A percentile compares a stretch with the other conserved stretches of the same genome.
Evolutionary conservation across 2,329 filamentous ascomycete species (phyloP).

Genomic region (Emmonsiellopsis sp.): DNA sequence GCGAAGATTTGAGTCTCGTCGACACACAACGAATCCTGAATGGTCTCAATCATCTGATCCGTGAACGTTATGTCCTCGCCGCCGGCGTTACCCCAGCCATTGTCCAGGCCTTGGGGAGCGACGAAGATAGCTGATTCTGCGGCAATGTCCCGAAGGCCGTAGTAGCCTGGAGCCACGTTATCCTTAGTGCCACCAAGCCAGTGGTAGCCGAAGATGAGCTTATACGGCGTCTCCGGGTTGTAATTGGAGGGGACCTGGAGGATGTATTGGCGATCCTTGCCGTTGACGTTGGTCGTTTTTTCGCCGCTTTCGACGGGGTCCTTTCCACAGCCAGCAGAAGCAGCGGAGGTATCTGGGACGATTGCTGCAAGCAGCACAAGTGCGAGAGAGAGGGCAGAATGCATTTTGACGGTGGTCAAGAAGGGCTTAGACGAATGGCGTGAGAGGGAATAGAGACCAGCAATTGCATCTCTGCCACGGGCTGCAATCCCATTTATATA

Average conservation of each 20-base stretch:
- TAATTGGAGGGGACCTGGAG: neutral
- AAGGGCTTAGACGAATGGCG: no score
- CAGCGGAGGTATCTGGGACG: neutral
- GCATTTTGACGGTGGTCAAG: no score
- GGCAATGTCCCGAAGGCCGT: neutral
- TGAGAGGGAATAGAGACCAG: no score
- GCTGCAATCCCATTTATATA: no score
- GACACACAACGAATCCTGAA: neutral
- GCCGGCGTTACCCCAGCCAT: constrained; percentile 2
- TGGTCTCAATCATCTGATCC: neutral
- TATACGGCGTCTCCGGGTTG: neutral
- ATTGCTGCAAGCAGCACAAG: no score
- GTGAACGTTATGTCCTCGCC: neutral
- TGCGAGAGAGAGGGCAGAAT: no score
- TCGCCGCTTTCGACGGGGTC: neutral
- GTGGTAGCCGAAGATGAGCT: constrained; percentile 1
- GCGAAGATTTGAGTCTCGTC: neutral
- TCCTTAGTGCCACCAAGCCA: constrained; percentile 1
- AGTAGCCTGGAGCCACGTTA: neutral
- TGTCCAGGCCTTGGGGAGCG: neutral
- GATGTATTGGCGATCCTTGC: neutral
- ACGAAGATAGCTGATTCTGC: neutral
- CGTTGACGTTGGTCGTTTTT: neutral
- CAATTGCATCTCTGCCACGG: no score
- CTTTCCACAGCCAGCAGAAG: neutral